Evolutionary conservation across 1,284 basidiomycete species (phyloP).

Genomic region (Tausonia pullulans): DNA sequence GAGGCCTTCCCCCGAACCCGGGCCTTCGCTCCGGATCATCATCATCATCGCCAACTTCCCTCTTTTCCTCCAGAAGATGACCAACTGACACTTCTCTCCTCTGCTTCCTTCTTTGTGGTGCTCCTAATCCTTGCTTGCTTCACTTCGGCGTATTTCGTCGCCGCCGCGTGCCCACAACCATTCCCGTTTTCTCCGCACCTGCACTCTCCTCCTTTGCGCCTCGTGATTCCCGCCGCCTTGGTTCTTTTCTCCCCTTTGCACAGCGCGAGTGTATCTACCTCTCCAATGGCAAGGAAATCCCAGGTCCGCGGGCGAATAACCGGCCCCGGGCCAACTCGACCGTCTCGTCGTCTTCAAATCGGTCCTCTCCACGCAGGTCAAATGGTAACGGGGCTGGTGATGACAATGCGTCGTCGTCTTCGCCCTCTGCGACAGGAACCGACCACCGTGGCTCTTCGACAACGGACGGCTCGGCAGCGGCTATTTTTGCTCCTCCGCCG

Average conservation of each 20-base stretch:
- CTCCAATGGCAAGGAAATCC: slow-evolving; percentile 10
- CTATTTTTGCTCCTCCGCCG: neutral
- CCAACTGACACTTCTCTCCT: too few relatives aligned
- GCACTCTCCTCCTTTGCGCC: neutral
- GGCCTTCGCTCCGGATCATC: too few relatives aligned
- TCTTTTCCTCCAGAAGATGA: too few relatives aligned
- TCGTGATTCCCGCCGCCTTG: neutral
- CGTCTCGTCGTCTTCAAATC: neutral
- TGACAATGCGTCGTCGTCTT: neutral
- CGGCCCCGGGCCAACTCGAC: slow-evolving; percentile 10
- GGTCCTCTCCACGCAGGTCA: neutral
- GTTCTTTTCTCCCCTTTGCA: neutral
- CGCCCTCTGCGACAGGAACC: neutral
- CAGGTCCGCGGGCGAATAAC: slow-evolving; percentile 7
- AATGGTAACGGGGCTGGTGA: too few relatives aligned
- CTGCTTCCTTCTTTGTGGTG: too few relatives aligned
- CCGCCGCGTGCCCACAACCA: neutral
- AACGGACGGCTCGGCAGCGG: neutral
- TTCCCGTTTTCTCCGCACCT: neutral
- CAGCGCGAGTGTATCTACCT: slow-evolving; percentile 23
- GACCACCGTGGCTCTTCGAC: neutral
- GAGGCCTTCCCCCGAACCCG: too few relatives aligned
- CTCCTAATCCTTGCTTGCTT: too few relatives aligned
- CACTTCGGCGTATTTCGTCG: neutral
- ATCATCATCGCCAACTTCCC: too few relatives aligned